These are phyloP conservation scores for Nicotiana tomentosiformis DNA, from an alignment of 257 asterid species.

Conservation along the genomic window DNA sequence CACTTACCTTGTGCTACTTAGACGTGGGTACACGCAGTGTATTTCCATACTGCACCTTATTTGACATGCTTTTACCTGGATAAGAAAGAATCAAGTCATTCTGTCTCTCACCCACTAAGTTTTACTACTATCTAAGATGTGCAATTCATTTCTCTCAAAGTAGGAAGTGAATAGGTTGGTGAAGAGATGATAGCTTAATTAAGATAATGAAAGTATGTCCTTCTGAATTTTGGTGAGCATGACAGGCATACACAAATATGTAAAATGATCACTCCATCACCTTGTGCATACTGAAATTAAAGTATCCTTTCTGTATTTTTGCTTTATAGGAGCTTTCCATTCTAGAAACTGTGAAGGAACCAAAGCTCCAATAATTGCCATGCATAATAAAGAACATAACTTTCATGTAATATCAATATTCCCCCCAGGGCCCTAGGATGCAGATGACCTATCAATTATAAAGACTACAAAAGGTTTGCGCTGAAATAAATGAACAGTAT, in stretches of 20 bases:
- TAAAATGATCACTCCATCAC: not conserved
- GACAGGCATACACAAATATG: not conserved
- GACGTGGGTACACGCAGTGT: not conserved
- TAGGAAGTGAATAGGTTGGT: not conserved
- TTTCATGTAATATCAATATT: not conserved
- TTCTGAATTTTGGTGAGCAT: not conserved
- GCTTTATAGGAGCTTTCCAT: no score
- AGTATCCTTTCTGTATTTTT: no score
- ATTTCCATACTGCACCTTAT: not conserved
- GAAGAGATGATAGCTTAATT: not conserved
- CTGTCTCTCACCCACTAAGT: not conserved
- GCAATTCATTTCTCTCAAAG: not conserved
- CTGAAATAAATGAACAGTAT: not conserved
- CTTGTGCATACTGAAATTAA: no score
- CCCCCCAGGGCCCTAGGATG: not conserved
- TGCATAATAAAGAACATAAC: not conserved
- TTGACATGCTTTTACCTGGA: not conserved
- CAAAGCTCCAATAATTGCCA: not conserved
- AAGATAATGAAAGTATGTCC: not conserved
- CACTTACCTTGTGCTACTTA: not conserved
- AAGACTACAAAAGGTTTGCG: not conserved
- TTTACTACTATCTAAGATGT: not conserved
- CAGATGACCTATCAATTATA: not conserved
- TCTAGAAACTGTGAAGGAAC: no score
- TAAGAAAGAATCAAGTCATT: not conserved